Conservation (phyloP, 495 filamentous ascomycete genomes). For the Trichocladium antarcticum region DNA sequence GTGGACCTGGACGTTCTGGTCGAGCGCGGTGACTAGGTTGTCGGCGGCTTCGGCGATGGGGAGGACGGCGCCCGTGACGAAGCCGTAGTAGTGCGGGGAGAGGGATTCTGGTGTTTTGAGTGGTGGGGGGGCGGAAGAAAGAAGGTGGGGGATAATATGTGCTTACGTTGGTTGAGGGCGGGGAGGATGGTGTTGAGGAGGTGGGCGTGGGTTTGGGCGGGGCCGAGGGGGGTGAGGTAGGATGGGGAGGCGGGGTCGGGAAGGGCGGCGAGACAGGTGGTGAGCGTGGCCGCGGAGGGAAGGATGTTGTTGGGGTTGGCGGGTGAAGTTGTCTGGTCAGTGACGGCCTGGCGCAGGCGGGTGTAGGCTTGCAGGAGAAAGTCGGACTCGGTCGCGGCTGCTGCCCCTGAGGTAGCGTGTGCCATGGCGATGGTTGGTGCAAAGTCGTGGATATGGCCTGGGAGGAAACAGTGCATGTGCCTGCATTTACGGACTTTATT, state of each 20-base stretch:
- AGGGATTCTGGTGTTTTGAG: no score
- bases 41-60: slow-evolving; percentile 80
- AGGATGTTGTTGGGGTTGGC: background rate
- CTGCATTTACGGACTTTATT: no score
- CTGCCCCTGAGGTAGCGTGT: background rate
- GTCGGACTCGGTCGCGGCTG: slow-evolving; percentile 3
- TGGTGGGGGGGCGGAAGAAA: no score
- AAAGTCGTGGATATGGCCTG: no score
- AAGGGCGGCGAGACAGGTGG: slow-evolving; percentile 20
- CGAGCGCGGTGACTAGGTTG: slow-evolving; percentile 61
- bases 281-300: slow-evolving; percentile 8
- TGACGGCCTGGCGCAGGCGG: slow-evolving; percentile 7
- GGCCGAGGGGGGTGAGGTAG: slow-evolving; percentile 17
- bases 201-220: slow-evolving; percentile 25
- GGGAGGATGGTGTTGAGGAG: slow-evolving; percentile 53
- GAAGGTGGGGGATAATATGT: no score
- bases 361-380: slow-evolving; percentile 14
- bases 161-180: slow-evolving; percentile 51
- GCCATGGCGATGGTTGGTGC: background rate
- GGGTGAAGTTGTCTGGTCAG: background rate
- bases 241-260: slow-evolving; percentile 9
- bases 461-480: no score
- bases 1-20: slow-evolving; percentile 83
- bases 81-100: slow-evolving; percentile 67
- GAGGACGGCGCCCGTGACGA: slow-evolving; percentile 72